Conservation (phyloP, 805 yeast genomes). For the Saccharomycopsis javanensis region DNA sequence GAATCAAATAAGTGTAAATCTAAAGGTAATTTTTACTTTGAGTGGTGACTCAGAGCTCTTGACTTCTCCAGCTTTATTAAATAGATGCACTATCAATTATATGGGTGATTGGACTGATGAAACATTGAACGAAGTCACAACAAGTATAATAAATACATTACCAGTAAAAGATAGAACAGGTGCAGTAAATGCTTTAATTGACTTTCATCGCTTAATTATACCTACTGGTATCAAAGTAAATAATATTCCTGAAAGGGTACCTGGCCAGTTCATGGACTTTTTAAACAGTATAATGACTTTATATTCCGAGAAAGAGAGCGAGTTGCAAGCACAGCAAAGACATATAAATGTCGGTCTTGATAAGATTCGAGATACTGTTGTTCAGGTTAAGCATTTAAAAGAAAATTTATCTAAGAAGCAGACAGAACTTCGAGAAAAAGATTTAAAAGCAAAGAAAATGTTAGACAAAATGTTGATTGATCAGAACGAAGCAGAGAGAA, state of each 20-base stretch:
- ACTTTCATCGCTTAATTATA: conserved; percentile 33
- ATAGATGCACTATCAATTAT: conserved; percentile 82
- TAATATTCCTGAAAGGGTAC: conserved; percentile 28
- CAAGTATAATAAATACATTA: conserved; percentile 30
- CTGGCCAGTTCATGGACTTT: conserved; percentile 48
- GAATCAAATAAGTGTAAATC: conserved; percentile 50
- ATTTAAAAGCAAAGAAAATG: conserved; percentile 59
- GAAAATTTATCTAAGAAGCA: conserved; percentile 45
- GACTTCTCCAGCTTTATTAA: conserved; percentile 81
- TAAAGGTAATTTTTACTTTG: conserved; percentile 78
- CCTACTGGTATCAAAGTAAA: conserved; percentile 10
- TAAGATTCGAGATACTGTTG: conserved; percentile 63
- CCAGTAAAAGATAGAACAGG: conserved; percentile 49
- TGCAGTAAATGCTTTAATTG: conserved; percentile 37
- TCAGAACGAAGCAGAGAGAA: conserved; percentile 88
- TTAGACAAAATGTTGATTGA: conserved; percentile 68
- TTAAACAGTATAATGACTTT: conserved; percentile 35
- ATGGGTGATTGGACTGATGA: conserved; percentile 71
- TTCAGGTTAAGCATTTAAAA: conserved; percentile 57
- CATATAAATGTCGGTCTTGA: conserved; percentile 69
- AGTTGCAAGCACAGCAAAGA: conserved; percentile 55
- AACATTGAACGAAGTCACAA: conserved; percentile 43
- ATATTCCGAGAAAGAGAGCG: conserved; percentile 35
- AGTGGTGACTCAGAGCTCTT: conserved; percentile 36
- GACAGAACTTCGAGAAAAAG: conserved; percentile 41